Percentiles rank a stretch among this genome's conserved stretches.
phyloP scores from a whole-genome alignment of 176 grass and related monocot species.

The Tillandsia fasciculata region DNA sequence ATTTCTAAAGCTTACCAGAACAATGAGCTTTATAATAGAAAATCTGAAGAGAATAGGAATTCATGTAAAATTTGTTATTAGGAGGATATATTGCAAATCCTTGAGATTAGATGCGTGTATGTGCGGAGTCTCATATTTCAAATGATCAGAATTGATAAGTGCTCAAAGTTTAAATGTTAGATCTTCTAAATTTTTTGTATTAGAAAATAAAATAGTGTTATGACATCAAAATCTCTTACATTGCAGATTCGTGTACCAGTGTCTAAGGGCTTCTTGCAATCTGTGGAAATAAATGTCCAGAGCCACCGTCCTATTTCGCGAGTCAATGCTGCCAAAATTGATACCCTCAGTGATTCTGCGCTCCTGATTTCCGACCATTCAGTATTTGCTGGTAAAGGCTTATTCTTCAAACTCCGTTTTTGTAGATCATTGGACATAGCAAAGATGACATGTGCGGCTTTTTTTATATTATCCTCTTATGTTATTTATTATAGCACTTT shows the following conservation, averaged over 20 bases:
- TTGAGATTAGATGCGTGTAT: no score
- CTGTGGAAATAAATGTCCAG: conserved; percentile 46
- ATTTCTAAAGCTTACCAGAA: no score
- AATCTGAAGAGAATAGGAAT: no score
- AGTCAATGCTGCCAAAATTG: conserved; percentile 59
- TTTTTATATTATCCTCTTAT: no score
- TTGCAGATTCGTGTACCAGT: conserved; percentile 46
- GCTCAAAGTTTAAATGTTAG: not conserved
- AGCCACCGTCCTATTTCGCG: conserved; percentile 52
- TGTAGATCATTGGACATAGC: no score
- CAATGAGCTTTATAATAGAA: no score
- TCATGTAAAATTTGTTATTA: no score
- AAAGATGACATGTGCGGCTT: no score
- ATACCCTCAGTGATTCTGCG: conserved; percentile 38
- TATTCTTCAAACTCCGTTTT: not conserved
- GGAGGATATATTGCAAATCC: no score
- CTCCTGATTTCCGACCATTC: conserved; percentile 90
- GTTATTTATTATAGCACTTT: not conserved
- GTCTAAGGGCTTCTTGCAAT: conserved; percentile 66
- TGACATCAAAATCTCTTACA: not conserved
- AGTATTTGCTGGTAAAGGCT: conserved; percentile 48
- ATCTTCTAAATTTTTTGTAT: not conserved
- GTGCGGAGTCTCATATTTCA: no score
- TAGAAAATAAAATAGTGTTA: not conserved
- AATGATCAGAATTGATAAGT: not conserved